Base-by-base conservation (phyloP, 441 rosid species). In the Sinapis alba region DNA sequence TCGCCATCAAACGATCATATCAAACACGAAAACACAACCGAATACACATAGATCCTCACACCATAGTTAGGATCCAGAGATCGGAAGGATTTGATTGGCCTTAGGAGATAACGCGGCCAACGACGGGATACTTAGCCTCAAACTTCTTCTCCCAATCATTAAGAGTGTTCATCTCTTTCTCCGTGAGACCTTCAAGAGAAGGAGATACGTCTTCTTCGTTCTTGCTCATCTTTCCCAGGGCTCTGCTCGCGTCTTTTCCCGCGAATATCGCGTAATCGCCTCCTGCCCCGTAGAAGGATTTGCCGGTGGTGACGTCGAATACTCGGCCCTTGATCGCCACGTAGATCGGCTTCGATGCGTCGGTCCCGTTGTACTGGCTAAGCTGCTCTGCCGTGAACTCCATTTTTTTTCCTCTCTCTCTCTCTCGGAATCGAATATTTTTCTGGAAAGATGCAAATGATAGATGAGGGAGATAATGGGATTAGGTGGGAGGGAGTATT, bases 171-270 rank as follows among this genome's bases (percentile, higher is more conserved):
- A 88, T 81, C 86, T 94, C 96, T 76, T 94, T 92, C 36, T 92
- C 96, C 11, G 93, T 59, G 67, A 94, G 93, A 32, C 87, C 94
- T 1, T 89, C 86, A 23, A 92, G 76, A 20, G 89, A 84, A 68
- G 92, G 78, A 69, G 80, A 41, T 10, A 94, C 79, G 54, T 90
- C 98, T 69, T 89, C 96, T 3, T 86, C 90, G 73, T 85, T 88
- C 88, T 92, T 94, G 86, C 96, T 94, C 96, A 90, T 92, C 85
- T 94, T 94, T 32, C 91, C 98, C 15, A 92, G 74, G 12, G 96
- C 97, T 76, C 96, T 82, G 85, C 91, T 90, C 10, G 96, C 90
- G 72, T 94, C 98, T 71, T 87, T 92, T 59, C 96, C 96, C 1
- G 96, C 87, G 80, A 92, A 90, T 78, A 89, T 78, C 34, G 83